Percentiles rank a stretch among this genome's conserved stretches.
Evolutionary conservation across 2,329 filamentous ascomycete species (phyloP).

Genomic region (Helotiales sp.): DNA sequence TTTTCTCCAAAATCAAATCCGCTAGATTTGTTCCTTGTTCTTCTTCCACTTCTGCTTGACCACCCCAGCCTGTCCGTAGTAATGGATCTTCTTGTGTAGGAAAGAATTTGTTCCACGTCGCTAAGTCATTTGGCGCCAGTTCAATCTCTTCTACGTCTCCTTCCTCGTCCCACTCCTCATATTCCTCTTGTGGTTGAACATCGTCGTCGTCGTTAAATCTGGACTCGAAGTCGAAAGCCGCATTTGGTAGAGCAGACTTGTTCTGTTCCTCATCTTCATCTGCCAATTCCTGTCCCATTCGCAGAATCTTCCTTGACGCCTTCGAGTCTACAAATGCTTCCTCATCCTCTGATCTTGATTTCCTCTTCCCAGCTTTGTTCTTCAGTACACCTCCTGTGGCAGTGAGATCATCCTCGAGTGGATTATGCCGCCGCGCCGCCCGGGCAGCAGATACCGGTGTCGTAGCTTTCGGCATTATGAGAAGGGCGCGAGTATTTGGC

Average conservation of each 20-base stretch:
- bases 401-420: constrained; percentile 84
- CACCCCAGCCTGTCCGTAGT: constrained; percentile 33
- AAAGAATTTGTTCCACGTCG: constrained; percentile 89
- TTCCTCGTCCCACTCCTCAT: constrained; percentile 65
- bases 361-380: constrained; percentile 71
- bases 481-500: neutral
- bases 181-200: constrained; percentile 47
- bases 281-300: constrained; percentile 83
- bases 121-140: constrained; percentile 84
- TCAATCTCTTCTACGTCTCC: constrained; percentile 73
- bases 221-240: constrained; percentile 78
- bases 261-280: constrained; percentile 71
- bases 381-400: constrained; percentile 65
- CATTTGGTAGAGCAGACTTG: constrained; percentile 47
- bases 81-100: constrained; percentile 59
- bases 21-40: constrained; percentile 75
- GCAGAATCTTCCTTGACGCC: constrained; percentile 83
- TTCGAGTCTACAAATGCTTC: constrained; percentile 83
- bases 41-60: constrained; percentile 42
- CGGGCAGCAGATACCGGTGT: constrained; percentile 57
- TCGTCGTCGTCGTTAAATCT: constrained; percentile 61
- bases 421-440: constrained; percentile 76
- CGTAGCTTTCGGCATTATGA: constrained; percentile 75
- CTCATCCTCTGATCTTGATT: constrained; percentile 58
- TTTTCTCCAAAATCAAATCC: constrained; percentile 91